phyloP scores from a whole-genome alignment of 2,329 filamentous ascomycete species.

The Hypomyces rosellus region DNA sequence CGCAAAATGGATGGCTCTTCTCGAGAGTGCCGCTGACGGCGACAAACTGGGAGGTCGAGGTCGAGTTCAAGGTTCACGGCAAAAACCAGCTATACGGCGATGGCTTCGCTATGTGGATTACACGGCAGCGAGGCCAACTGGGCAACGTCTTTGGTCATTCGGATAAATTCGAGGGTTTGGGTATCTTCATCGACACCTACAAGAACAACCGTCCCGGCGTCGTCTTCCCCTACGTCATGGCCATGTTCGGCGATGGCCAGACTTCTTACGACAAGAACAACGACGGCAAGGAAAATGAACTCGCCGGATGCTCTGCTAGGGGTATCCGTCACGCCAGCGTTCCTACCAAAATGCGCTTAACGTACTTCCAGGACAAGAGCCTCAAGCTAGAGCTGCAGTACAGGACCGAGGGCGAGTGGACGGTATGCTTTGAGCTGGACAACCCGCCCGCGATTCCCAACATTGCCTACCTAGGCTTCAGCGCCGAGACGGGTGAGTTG shows the following conservation, averaged over 20 bases:
- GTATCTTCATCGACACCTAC: constrained; percentile 96
- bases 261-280: constrained; percentile 87
- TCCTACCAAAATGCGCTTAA: constrained; percentile 80
- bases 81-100: constrained; percentile 88
- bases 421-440: constrained; percentile 74
- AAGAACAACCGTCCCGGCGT: constrained; percentile 97
- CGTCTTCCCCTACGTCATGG: constrained; percentile 97
- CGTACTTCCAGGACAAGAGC: constrained; percentile 94
- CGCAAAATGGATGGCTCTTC: constrained; percentile 89
- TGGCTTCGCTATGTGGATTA: constrained; percentile 97
- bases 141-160: constrained; percentile 83
- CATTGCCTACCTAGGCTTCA: constrained; percentile 69
- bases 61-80: constrained; percentile 92
- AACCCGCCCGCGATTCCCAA: constrained; percentile 70
- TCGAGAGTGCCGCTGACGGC: constrained; percentile 90
- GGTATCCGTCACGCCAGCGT: constrained; percentile 75
- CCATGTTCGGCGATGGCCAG: constrained; percentile 90
- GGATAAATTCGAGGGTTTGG: constrained; percentile 89
- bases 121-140: constrained; percentile 75
- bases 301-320: constrained; percentile 90
- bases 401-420: constrained; percentile 84
- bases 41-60: constrained; percentile 97
- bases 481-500: constrained; percentile 89
- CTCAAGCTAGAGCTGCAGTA: constrained; percentile 90
- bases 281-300: constrained; percentile 87